These are phyloP conservation scores for Volvox africanus DNA, from an alignment of 139 green algal genomes.

Conservation along the genomic window DNA sequence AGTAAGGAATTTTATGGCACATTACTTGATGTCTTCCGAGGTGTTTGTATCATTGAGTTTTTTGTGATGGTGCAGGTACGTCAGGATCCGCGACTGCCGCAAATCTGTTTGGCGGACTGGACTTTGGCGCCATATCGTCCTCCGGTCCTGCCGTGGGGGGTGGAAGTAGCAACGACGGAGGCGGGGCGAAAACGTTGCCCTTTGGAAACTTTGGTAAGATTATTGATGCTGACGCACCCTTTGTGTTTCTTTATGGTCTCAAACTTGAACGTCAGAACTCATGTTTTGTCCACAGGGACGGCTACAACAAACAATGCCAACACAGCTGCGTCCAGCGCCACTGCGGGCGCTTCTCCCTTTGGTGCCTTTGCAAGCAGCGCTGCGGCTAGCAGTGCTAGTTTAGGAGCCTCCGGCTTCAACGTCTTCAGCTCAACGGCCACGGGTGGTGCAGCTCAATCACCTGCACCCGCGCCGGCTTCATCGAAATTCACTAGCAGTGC, in stretches of 20 bases:
- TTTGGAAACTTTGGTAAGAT: constrained; percentile 32
- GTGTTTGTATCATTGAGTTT: not conserved
- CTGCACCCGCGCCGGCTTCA: not conserved
- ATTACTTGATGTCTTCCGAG: not conserved
- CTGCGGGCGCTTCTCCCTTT: constrained; percentile 5
- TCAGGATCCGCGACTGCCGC: not conserved
- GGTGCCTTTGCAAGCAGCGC: constrained; percentile 20
- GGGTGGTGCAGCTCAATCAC: not conserved
- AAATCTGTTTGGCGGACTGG: constrained; percentile 11
- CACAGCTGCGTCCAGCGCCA: not conserved
- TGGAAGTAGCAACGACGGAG: not conserved
- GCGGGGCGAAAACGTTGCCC: not conserved
- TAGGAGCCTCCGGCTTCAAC: not conserved
- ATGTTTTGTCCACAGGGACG: not conserved
- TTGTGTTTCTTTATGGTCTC: not conserved
- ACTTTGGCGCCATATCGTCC: not conserved
- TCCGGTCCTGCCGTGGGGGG: not conserved
- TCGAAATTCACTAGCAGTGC: not conserved
- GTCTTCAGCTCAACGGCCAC: not conserved
- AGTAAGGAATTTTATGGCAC: not conserved
- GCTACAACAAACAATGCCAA: not conserved
- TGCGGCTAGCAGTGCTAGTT: not conserved
- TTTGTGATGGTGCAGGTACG: not conserved
- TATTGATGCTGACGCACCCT: not conserved
- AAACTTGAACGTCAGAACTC: not conserved